Base-by-base conservation (phyloP, 352 stramenopile genomes). In the Phytophthora quininea region DNA sequence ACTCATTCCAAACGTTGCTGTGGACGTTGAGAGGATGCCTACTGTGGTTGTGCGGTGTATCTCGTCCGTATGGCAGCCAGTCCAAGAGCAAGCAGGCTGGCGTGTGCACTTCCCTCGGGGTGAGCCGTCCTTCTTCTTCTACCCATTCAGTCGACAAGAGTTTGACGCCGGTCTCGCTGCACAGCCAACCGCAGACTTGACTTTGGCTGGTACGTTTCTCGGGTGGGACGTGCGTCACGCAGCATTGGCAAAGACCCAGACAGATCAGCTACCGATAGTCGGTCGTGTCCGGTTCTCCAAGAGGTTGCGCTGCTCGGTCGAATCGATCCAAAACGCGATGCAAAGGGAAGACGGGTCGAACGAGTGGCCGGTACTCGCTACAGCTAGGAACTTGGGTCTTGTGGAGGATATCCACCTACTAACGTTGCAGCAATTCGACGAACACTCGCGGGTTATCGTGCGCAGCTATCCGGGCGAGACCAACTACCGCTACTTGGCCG, bases 101-200 rank as follows among this genome's bases (percentile, higher is more conserved):
- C 59, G 49, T 15, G 58, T 64, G 54, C 46, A 58, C 54, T 49
- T 73, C n/a, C 12, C 42, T 24, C 43, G 38, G n/a, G 67, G 61
- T 5, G 61, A 51, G 9, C 62, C 62, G 35, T 56, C 62, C 4
- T 74, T 74, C 47, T 67, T 57, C 43, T 74, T 63, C 40, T 27
- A 63, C 15, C 67, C 54, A 19, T 37, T 74, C 32, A 38, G 45
- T 3, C 43, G 40, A 30, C 5, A 55, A 19, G 60, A 71, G 35
- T 67, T 58, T 45, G 54, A 71, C 47, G 35, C 33, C 12, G 53
- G 51, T 32, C 45, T 63, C 50, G 9, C 32, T 33, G 27, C 4
- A 58, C 19, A n/a, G 15, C 9, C 52, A 64, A 33, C 55, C 48
- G 46, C 35, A 65, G 35, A 38, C 24, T 19, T 58, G 4, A 54